These are phyloP conservation scores for Aspergillus brunneoviolaceus DNA, from an alignment of 2,329 filamentous ascomycete genomes.

Conservation along the genomic window DNA sequence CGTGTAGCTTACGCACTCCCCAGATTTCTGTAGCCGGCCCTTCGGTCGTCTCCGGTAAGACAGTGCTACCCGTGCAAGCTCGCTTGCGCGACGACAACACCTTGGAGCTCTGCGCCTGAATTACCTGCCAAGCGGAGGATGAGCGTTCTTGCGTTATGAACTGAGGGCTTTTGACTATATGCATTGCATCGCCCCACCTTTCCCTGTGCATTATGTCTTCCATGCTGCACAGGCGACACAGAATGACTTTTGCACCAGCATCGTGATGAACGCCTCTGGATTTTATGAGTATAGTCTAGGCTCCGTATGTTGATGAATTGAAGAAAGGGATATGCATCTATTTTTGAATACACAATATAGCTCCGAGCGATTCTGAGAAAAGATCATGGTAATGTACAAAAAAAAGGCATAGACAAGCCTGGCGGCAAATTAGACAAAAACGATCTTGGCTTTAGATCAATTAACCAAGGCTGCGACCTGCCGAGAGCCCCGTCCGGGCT, in stretches of 20 bases:
- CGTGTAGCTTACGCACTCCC: slow-evolving; percentile 16
- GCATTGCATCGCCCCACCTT: not conserved
- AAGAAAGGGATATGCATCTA: slow-evolving; percentile 16
- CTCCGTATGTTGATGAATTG: not conserved
- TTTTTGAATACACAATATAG: slow-evolving; percentile 23
- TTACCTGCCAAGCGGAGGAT: not conserved
- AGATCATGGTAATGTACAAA: slow-evolving; percentile 26
- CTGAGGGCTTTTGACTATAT: not conserved
- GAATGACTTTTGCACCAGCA: not conserved
- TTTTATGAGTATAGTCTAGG: slow-evolving; percentile 1
- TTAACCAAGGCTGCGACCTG: not conserved
- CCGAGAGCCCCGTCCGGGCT: no score
- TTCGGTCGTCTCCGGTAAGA: slow-evolving; percentile 67
- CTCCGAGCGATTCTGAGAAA: slow-evolving; percentile 12
- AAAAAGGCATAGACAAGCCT: slow-evolving; percentile 1
- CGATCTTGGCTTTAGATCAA: not conserved
- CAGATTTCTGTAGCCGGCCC: slow-evolving; percentile 72
- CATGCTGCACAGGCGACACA: not conserved
- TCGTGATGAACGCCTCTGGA: not conserved
- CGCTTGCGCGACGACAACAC: slow-evolving; percentile 72
- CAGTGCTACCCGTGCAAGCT: slow-evolving; percentile 62
- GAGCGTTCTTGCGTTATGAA: slow-evolving; percentile 1
- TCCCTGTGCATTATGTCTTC: not conserved
- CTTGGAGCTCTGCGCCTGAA: slow-evolving; percentile 51
- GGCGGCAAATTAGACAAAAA: not conserved